Base-by-base conservation (phyloP, 352 stramenopile species). In the Phytophthora quininea region DNA sequence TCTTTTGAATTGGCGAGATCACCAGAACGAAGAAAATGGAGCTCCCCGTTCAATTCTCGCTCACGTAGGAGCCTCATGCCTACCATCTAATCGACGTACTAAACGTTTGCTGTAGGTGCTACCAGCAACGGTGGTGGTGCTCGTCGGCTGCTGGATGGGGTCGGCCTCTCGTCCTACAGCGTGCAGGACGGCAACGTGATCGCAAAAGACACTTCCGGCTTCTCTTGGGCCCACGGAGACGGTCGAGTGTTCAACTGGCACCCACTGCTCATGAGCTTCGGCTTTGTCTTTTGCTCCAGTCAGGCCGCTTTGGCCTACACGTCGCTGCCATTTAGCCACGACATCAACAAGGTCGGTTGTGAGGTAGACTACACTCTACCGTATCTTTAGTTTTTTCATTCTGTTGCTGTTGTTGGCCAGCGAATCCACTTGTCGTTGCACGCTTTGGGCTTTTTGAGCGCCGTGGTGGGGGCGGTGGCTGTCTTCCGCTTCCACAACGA, bases 401-500 rank as follows among this genome's bases (percentile, higher is more conserved):
- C 29, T 40, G 7, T 54, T 58, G 3, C 55, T 1, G 45, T 12
- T 24, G 19, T 24, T 24, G 19, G 19, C 19, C 40, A 89, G 79
- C 69, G 86, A 31, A 88, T 96, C 45, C 89, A 96, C 67, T 54
- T 91, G 50, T 74, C 68, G 46, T 74, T 93, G 29, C 89, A 96
- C 54, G 75, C 65, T 2, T 54, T 95, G 29, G 86, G 84, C 27
- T 72, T 91, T 43, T 29, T 91, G 35, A 89, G 79, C 62, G 78
- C 82, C 0, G 62, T 89, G 2, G 56, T 91, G 15, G 89, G 86
- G 6, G 61, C 74, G 12, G 61, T 93, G 40, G 89, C 89, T 0
- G 87, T 96, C 51, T 95, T 96, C 51, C 82, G 84, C 43, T 96
- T 92, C 72, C 88, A 96, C 78, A 92, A 93, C 53, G 89, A 95